A percentile compares a stretch with the other conserved stretches of the same genome.
Evolutionary conservation across 192 early-diverging fungal species (phyloP).

Genomic region (Chytriomyces sp.): DNA sequence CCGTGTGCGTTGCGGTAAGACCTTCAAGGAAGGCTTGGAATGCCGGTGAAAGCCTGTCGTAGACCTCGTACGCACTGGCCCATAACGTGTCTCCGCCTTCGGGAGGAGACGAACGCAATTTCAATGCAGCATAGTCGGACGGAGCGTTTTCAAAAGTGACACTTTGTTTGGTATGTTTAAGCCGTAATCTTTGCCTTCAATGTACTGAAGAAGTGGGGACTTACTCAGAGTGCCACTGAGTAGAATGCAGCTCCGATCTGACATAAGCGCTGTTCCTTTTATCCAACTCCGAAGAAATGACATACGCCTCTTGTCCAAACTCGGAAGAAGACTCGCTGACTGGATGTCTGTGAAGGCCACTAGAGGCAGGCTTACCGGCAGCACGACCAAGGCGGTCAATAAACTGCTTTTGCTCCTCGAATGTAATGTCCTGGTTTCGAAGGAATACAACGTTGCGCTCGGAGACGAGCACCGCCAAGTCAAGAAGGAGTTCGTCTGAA

Average conservation of each 20-base stretch:
- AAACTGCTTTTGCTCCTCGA: not conserved
- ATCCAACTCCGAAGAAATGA: not conserved
- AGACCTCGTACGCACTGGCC: slow-evolving; percentile 63
- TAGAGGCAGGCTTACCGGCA: not conserved
- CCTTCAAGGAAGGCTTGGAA: not conserved
- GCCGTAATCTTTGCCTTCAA: not conserved
- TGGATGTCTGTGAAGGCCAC: not conserved
- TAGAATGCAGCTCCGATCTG: not conserved
- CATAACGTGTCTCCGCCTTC: slow-evolving; percentile 66
- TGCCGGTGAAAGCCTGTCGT: slow-evolving; percentile 60
- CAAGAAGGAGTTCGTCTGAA: slow-evolving; percentile 64
- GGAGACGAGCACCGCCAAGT: slow-evolving; percentile 52
- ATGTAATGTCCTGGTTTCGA: no score
- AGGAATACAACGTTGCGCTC: not conserved
- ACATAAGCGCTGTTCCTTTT: not conserved
- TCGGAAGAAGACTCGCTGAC: not conserved
- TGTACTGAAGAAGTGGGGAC: not conserved
- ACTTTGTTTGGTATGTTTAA: not conserved
- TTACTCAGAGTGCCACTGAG: not conserved
- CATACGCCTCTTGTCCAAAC: not conserved
- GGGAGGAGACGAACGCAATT: slow-evolving; percentile 49
- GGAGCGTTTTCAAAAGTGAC: not conserved
- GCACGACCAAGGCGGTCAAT: not conserved
- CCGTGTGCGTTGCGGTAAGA: slow-evolving; percentile 43
- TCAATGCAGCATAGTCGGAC: slow-evolving; percentile 30